These are phyloP conservation scores for Postia placenta DNA, from an alignment of 768 basidiomycete species.

Conservation along the genomic window DNA sequence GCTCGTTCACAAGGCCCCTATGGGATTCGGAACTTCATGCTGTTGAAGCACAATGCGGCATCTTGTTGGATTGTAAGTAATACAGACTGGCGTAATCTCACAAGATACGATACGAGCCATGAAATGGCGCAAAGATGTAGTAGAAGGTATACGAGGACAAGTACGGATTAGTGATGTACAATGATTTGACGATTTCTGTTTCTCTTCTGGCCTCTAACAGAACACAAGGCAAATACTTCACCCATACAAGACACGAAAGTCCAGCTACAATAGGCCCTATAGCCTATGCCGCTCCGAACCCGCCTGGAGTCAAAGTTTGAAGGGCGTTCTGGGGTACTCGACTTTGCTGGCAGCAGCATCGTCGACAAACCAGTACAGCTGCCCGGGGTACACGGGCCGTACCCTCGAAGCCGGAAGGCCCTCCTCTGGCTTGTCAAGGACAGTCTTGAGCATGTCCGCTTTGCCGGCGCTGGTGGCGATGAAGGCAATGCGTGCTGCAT, in stretches of 20 bases:
- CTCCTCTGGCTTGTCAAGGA: constrained; percentile 78
- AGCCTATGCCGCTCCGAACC: neutral
- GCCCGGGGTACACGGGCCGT: constrained; percentile 70
- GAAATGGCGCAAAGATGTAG: neutral
- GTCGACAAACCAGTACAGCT: constrained; percentile 94
- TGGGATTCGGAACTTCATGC: no score
- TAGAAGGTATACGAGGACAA: neutral
- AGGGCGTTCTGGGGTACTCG: constrained; percentile 46
- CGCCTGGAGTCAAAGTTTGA: constrained; percentile 40
- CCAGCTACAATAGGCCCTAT: neutral
- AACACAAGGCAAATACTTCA: neutral
- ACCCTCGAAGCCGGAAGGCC: constrained; percentile 83
- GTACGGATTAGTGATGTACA: constrained; percentile 2
- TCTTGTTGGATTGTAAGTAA: no score
- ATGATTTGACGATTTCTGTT: neutral
- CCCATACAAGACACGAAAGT: constrained; percentile 1
- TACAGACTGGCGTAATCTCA: no score
- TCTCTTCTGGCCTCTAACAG: constrained; percentile 1
- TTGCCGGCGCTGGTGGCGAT: constrained; percentile 84
- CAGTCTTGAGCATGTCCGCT: constrained; percentile 58
- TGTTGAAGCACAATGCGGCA: no score
- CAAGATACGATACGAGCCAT: no score
- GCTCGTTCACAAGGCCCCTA: no score
- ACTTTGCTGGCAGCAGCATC: constrained; percentile 69
- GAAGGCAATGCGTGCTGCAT: constrained; percentile 83